Evolutionary conservation across 805 yeast species (phyloP), one percentile per base, ranked within the genome.

Genomic region (Yarrowia sp.): DNA sequence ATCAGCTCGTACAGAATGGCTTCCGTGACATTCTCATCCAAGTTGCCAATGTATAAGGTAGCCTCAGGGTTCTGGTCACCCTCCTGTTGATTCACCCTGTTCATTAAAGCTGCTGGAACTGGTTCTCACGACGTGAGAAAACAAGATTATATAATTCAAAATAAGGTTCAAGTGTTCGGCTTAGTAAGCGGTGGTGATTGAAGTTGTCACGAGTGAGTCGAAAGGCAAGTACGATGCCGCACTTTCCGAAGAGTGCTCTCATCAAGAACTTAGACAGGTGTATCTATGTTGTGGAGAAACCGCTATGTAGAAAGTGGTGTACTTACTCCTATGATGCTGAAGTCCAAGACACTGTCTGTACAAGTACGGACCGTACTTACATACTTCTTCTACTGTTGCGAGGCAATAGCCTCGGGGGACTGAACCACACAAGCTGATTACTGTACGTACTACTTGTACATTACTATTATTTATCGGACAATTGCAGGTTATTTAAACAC

Each of bases 1-100:
- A 92, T 87, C 22, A 95, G 82, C 77, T 95, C 99, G 74, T 88
- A 91, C 38, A 95, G 77, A 19, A 93, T 74, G 2, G 82, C 79
- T 73, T 91, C 97, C 1, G 87, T 86, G 5, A 87, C 97, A 59
- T 85, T 84, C 0, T 88, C 86, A 72, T 91, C 97, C 4, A 95
- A 78, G 72, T 92, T 91, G 0, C 98, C 97, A 15, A 92, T 83
- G 75, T 91, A 92, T 0, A 92, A 76, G 1, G 96, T 84, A 2
- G 87, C 85, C 49, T 86, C 87, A 65, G 83, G 85, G 73, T 88
- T 87, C 63, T 87, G 79, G 58, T 87, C 87, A 8, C 79, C 70
- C 42, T 83, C 86, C 11, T 71, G 68, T 35, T 42, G 61, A 43
- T 65, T 65, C 43, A 52, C 48, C 14, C 53, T 52, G 52, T 53